Evolutionary conservation across 2,329 filamentous ascomycete genomes (phyloP).

Genomic region (Paraphoma chrysanthemicola): DNA sequence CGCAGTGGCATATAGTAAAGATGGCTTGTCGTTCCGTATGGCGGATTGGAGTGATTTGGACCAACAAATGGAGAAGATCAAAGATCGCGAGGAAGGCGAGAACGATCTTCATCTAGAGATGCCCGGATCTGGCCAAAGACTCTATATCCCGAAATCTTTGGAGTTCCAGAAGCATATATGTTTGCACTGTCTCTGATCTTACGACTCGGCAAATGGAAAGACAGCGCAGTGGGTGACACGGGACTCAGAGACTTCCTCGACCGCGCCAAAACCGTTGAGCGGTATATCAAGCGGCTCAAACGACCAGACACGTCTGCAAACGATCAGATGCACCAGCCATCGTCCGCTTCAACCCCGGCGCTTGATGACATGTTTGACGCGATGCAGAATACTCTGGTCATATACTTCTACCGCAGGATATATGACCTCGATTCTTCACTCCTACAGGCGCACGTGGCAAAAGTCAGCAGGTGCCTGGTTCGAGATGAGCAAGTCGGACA

Average conservation of each 20-base stretch:
- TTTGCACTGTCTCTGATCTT: conserved; percentile 42
- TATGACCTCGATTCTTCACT: conserved; percentile 52
- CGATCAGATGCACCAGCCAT: not conserved
- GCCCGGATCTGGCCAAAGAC: conserved; percentile 51
- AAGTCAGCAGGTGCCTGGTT: conserved; percentile 48
- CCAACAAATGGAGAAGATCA: conserved; percentile 40
- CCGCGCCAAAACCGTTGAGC: conserved; percentile 45
- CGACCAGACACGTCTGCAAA: not conserved
- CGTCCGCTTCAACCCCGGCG: conserved; percentile 5
- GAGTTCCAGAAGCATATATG: conserved; percentile 52
- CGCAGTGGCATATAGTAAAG: conserved; percentile 29
- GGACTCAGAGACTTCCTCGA: conserved; percentile 39
- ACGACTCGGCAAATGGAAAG: conserved; percentile 53
- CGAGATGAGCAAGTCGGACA: conserved; percentile 42
- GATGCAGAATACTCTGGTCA: conserved; percentile 53
- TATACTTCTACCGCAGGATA: conserved; percentile 57
- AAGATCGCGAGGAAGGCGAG: conserved; percentile 50
- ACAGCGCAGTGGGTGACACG: conserved; percentile 28
- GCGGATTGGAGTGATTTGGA: conserved; percentile 38
- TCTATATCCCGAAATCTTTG: conserved; percentile 55
- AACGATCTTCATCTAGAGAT: conserved; percentile 54
- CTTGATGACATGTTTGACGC: conserved; percentile 45
- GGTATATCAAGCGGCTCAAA: conserved; percentile 33
- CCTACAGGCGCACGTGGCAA: conserved; percentile 48
- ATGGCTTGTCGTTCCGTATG: conserved; percentile 45